A percentile compares a stretch with the other conserved stretches of the same genome.
Evolutionary conservation across 495 filamentous ascomycete genomes (phyloP).

Genomic region (Penicillium coprophilum): DNA sequence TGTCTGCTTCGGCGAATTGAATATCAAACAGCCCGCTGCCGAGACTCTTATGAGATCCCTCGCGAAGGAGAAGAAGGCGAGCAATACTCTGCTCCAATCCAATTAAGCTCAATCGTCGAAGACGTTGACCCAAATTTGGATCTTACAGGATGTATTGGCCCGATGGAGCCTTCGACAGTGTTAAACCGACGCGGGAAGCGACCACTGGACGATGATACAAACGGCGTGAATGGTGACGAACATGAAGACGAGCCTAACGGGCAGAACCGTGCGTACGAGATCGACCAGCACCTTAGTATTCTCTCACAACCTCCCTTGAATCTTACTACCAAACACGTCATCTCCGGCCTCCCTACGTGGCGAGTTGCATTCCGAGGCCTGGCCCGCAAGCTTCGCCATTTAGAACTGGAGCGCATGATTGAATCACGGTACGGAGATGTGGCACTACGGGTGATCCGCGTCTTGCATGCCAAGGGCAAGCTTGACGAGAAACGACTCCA

Average conservation of each 20-base stretch:
- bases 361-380: constrained; percentile 73
- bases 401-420: constrained; percentile 76
- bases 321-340: constrained; percentile 54
- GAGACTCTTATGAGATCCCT: constrained; percentile 55
- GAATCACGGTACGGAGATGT: constrained; percentile 70
- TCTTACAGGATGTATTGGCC: constrained; percentile 40
- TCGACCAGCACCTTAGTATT: constrained; percentile 76
- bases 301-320: constrained; percentile 68
- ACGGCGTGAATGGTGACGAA: constrained; percentile 38
- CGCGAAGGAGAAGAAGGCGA: constrained; percentile 54
- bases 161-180: constrained; percentile 26
- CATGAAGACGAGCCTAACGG: constrained; percentile 31
- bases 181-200: constrained; percentile 37
- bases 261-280: constrained; percentile 46
- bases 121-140: constrained; percentile 45
- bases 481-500: constrained; percentile 85
- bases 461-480: constrained; percentile 82
- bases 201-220: constrained; percentile 28
- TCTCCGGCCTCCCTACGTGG: constrained; percentile 66
- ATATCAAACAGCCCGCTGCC: constrained; percentile 65
- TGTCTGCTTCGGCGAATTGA: constrained; percentile 69
- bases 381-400: constrained; percentile 62
- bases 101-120: constrained; percentile 36
- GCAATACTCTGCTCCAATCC: constrained; percentile 38
- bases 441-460: constrained; percentile 73